These are phyloP conservation scores for Fragaria vesca DNA, from an alignment of 306 rosid species.

Conservation along the genomic window DNA sequence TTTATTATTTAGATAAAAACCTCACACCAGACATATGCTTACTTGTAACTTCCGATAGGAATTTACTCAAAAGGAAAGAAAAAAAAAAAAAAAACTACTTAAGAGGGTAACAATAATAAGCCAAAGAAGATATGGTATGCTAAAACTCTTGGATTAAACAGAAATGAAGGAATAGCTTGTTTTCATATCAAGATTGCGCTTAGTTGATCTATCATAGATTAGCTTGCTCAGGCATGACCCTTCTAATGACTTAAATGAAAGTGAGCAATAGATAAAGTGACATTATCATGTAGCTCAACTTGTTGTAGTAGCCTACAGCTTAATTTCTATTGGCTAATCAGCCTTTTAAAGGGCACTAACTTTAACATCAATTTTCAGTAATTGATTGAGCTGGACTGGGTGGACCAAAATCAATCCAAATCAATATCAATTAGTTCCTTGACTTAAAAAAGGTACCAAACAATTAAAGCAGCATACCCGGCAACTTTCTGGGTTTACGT, in stretches of 20 bases:
- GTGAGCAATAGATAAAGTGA: background rate
- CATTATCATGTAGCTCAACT: conserved; percentile 3
- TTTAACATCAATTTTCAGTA: background rate
- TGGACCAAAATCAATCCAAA: background rate
- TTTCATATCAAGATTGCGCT: background rate
- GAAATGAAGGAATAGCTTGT: background rate
- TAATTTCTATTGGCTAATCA: background rate
- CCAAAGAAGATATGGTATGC: background rate
- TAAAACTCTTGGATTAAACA: background rate
- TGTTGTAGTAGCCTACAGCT: background rate
- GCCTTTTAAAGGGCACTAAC: conserved; percentile 6
- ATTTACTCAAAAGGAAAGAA: background rate
- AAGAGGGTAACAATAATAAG: background rate
- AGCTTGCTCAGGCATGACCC: background rate
- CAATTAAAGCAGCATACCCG: conserved; percentile 47
- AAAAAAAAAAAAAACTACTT: background rate
- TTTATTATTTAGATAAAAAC: too few relatives aligned
- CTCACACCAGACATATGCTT: background rate
- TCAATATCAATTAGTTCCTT: background rate
- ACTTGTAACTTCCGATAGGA: background rate
- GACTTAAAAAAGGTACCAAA: background rate
- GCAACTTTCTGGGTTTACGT: conserved; percentile 95
- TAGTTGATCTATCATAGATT: background rate
- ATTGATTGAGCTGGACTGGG: conserved; percentile 5
- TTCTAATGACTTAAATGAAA: conserved; percentile 4